phyloP scores from a whole-genome alignment of 208 protist genomes.

The Strigomonas culicis region DNA sequence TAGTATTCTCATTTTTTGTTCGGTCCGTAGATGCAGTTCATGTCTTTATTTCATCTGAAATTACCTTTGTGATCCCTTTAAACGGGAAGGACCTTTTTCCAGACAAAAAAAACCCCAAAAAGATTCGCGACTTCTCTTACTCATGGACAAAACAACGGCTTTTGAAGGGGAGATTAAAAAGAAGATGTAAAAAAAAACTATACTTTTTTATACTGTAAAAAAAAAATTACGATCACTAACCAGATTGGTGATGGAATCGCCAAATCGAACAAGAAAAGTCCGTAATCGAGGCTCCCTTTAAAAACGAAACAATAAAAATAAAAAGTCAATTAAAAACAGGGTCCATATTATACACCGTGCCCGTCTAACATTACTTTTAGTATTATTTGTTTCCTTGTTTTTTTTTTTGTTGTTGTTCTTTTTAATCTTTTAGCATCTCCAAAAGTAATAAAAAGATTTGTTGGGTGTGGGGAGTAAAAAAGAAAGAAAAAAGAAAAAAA shows the following conservation, averaged over 20 bases:
- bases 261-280: not conserved
- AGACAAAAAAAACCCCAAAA: no score
- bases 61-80: no score
- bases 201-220: no score
- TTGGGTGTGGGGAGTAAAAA: not conserved
- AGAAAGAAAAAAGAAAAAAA: constrained; percentile 5
- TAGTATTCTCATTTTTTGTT: no score
- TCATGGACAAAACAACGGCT: not conserved
- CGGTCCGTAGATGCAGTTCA: no score
- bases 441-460: not conserved
- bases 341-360: not conserved
- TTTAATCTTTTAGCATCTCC: constrained; percentile 2
- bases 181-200: constrained; percentile 7
- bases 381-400: constrained; percentile 11
- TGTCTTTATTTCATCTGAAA: no score
- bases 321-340: not conserved
- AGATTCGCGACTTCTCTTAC: no score
- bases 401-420: constrained; percentile 16
- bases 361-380: not conserved
- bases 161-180: constrained; percentile 1
- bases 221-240: constrained; percentile 3
- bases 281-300: not conserved
- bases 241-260: not conserved
- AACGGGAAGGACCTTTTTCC: no score
- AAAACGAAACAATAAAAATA: not conserved